phyloP scores from a whole-genome alignment of 2,329 filamentous ascomycete genomes.

The Diplodia sapinea region DNA sequence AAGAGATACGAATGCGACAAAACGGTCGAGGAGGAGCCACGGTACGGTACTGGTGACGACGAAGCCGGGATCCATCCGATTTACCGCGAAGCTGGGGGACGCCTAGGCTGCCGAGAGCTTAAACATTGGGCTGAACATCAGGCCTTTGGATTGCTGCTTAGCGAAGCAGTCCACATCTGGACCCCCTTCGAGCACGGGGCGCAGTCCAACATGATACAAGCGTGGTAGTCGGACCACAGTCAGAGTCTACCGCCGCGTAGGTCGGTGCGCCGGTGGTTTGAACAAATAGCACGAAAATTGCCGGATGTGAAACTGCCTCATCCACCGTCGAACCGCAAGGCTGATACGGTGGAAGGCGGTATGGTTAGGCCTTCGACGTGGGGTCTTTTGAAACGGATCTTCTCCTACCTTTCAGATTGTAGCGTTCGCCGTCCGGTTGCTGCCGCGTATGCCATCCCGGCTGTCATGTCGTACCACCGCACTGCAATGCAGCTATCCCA shows the following conservation, averaged over 20 bases:
- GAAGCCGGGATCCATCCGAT: neutral
- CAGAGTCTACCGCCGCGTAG: neutral
- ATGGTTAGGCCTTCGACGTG: neutral
- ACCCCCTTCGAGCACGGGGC: constrained; percentile 1
- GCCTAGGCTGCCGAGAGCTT: neutral
- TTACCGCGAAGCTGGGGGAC: neutral
- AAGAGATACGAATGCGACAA: neutral
- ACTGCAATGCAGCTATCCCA: neutral
- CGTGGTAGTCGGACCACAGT: neutral
- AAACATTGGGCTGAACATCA: neutral
- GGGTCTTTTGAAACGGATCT: constrained; percentile 7
- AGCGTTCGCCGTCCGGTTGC: neutral
- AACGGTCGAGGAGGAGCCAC: neutral
- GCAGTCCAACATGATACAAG: neutral
- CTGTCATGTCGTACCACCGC: constrained; percentile 13
- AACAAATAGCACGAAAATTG: constrained; percentile 11
- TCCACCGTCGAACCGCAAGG: neutral
- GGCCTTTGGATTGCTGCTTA: neutral
- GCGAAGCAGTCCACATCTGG: neutral
- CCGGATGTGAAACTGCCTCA: constrained; percentile 18
- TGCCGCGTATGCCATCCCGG: neutral
- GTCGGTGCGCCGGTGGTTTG: constrained; percentile 19
- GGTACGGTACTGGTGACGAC: neutral
- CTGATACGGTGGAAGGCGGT: neutral
- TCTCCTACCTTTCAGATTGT: neutral